phyloP scores from a whole-genome alignment of 768 basidiomycete species.

The Agrocybe chaxingu region DNA sequence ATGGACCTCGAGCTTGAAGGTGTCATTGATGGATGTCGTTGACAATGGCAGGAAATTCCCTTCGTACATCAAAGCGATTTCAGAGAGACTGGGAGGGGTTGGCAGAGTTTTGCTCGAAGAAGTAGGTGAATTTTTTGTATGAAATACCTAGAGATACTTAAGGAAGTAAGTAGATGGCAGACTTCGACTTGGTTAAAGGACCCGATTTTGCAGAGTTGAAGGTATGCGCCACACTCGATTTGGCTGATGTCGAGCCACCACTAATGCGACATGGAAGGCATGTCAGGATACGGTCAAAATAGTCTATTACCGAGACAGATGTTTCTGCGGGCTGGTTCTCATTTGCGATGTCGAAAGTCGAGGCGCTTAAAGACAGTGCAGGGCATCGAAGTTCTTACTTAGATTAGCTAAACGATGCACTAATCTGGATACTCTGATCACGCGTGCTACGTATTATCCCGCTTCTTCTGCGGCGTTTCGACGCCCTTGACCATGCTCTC shows the following conservation, averaged over 20 bases:
- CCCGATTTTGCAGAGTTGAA: neutral
- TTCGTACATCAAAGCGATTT: conserved; percentile 26
- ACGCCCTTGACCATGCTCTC: neutral
- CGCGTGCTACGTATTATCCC: neutral
- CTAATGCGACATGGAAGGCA: neutral
- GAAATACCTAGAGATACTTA: neutral
- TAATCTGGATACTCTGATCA: neutral
- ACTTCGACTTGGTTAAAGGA: no score
- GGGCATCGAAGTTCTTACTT: no score
- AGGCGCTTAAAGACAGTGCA: no score
- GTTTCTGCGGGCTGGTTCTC: conserved; percentile 11
- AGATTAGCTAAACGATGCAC: no score
- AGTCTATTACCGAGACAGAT: conserved; percentile 14
- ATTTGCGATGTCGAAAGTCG: neutral
- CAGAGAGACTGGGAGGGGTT: conserved; percentile 23
- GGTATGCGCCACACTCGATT: neutral
- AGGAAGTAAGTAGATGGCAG: neutral
- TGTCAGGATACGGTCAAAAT: conserved; percentile 1
- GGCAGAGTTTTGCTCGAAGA: conserved; percentile 14
- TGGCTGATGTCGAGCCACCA: no score
- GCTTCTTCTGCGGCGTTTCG: no score
- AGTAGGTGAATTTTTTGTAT: conserved; percentile 10
- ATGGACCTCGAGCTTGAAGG: conserved; percentile 46
- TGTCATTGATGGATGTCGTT: conserved; percentile 31
- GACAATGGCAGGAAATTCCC: conserved; percentile 7